Base-by-base conservation (phyloP, 352 stramenopile genomes). In the Phytopythium chamaehyphon region DNA sequence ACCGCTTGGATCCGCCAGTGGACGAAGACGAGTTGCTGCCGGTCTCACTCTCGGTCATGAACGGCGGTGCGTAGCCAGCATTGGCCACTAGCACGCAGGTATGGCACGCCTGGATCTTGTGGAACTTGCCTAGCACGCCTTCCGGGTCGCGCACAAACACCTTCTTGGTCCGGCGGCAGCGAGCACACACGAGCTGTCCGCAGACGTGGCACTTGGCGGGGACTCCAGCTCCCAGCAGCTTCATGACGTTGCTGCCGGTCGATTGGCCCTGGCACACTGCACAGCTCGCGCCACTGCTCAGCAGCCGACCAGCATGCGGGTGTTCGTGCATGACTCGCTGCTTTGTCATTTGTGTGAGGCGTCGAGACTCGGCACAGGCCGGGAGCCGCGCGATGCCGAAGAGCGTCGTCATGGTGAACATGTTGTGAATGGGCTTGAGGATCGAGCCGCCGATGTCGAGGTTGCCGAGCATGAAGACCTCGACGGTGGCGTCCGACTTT, bases 391-490 rank as follows among this genome's bases (percentile, higher is more conserved):
- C 69, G 24, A 85, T 65, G 16, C 64, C 62, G 42, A 88, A 69
- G 33, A 84, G 52, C 38, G 62, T 59, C 22, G 83, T 71, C 7
- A 65, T 46, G 4, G 65, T 58, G 40, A 84, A 70, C 51, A 70
- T 69, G 36, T 74, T 64, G 18, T 57, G 64, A 35, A 88, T 47
- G 2, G 71, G 63, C 16, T 56, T 53, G 28, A 79, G 49, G 9
- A 86, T 73, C 10, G 56, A 64, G 14, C 73, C 72, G 6, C 66
- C 55, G 21, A 83, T 69, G 38, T 76, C 62, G 33, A 83, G 64
- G 35, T 77, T 73, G 21, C 69, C 76, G 18, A 78, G 60, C 71
- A 83, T 80, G 52, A 86, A 88, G 10, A 88, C 69, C 18, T 88
- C 73, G 8, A 88, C 59, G n/a, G 64, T 49, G 23, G 62, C 68